Evolutionary conservation across 2,329 filamentous ascomycete genomes (phyloP), one percentile per base, ranked within the genome.

Genomic region (Epichloe coenophiala): DNA sequence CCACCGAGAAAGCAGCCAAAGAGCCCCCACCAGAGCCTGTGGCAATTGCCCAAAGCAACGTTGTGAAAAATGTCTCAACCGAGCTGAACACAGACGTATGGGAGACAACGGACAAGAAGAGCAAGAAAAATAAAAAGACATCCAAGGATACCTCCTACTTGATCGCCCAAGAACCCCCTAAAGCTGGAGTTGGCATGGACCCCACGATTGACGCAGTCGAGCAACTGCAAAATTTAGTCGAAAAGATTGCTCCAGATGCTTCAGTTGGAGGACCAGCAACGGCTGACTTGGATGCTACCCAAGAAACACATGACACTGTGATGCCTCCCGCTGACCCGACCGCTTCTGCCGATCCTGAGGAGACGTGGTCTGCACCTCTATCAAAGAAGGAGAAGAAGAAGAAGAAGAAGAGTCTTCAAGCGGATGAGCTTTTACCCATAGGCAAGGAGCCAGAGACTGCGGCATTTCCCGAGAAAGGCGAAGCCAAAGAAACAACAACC

Each of bases 361-460:
- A 51, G 38, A 12, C 40, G 36, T 50, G 13, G 47, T 42, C 46
- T 27, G 35, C 40, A 9, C 49, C 47, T 35, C 11, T 38, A 33
- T 42, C 49, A 33, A 48, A 46, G 1, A 52, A 50, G 41, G 49
- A 55, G 27, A 49, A 49, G 12, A 51, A 51, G 40, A 27, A 7
- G 23, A 45, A 44, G 17, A 63, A 61, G 58, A 62, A 57, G 48
- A 54, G 50, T 42, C 33, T 52, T 23, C 51, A 39, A 9, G 19
- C 54, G 4, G 53, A 56, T 21, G 53, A 54, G 15, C 17, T 47
- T 47, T 17, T 45, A 21, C 13, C 36, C 13, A 35, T 15, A 13
- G 38, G 39, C 12, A 31, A 23, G 5, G 35, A 52, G 39, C 17
- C 27, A 31, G 19, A 45, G 9, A 13, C 21, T 50, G 23, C 27